Evolutionary conservation across 2,329 filamentous ascomycete genomes (phyloP), one percentile per base, ranked within the genome.

Genomic region (Thyridium curvatum): DNA sequence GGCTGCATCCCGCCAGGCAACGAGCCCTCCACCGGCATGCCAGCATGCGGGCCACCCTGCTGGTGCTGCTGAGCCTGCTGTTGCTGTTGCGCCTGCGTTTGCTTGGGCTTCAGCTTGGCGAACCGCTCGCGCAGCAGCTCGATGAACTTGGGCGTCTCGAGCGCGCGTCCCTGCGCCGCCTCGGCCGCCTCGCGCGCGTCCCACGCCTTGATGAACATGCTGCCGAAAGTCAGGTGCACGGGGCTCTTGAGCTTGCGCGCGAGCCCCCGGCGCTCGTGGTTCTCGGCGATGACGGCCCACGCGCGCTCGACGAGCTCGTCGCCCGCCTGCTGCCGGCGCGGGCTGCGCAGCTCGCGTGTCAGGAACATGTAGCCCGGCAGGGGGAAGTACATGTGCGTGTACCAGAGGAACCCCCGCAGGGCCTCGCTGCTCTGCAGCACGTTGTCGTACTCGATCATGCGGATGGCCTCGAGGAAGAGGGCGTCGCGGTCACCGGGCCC

Each of bases 141-240:
- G 39, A 79, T 69, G 44, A 77, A 69, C 33, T 53, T 57, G 3
- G 74, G 74, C 12, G 61, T 59, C 13, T 58, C 49, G 3, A 68
- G 43, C 2, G 61, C 54, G 21, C 62, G 65, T 1, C 74, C 74
- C 7, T 61, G 55, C 37, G 64, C 61, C 4, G 59, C 45, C 45
- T 71, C 65, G 12, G 70, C 69, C 2, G 66, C 61, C 47, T 72
- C 71, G 39, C 72, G 69, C 3, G 72, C 73, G 32, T 74, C 70
- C 79, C 79, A 84, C 0, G 78, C 77, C 49, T 78, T 80, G 41
- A 83, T 58, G 31, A 84, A 74, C 14, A 75, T 65, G 15, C 64
- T 63, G 1, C 72, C 71, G 44, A 84, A 78, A 1, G 72, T 71
- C 21, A 72, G 59, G 48, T 79, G 75, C 59, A 80, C 66, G 7